These are phyloP conservation scores for Solanum phureja DNA, from an alignment of 257 asterid genomes.

Conservation along the genomic window DNA sequence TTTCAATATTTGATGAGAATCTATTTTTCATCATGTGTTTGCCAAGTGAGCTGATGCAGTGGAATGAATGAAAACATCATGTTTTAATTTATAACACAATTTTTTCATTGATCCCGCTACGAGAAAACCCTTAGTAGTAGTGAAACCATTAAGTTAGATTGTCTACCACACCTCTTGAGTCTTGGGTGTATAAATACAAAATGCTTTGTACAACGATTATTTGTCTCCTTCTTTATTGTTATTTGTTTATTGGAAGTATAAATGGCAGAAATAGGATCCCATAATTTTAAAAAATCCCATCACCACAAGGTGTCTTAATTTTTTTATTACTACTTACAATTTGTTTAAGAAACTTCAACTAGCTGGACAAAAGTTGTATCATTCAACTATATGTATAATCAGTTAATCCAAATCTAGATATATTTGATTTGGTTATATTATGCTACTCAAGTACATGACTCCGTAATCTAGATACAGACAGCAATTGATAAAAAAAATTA, in stretches of 20 bases:
- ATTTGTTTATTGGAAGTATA: background rate
- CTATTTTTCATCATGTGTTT: background rate
- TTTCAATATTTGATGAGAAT: too few species aligned
- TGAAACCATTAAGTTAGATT: background rate
- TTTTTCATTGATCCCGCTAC: background rate
- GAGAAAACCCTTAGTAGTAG: background rate
- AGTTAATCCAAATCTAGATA: background rate
- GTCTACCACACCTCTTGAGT: too few species aligned
- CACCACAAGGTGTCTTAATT: background rate
- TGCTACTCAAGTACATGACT: background rate
- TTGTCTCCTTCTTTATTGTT: background rate
- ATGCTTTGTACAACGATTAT: background rate
- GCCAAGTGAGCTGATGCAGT: background rate
- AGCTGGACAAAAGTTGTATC: background rate
- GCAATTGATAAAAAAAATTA: background rate
- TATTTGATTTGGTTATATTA: background rate
- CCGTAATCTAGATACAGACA: background rate
- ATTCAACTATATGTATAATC: background rate
- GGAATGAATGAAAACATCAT: background rate
- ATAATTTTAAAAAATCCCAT: background rate
- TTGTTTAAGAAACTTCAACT: background rate
- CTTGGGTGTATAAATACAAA: too few species aligned
- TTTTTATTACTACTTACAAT: background rate
- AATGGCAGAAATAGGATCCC: background rate
- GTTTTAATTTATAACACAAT: too few species aligned